Evolutionary conservation across 2,329 filamentous ascomycete species (phyloP), one percentile per base, ranked within the genome.

Genomic region (Cadophora malorum): DNA sequence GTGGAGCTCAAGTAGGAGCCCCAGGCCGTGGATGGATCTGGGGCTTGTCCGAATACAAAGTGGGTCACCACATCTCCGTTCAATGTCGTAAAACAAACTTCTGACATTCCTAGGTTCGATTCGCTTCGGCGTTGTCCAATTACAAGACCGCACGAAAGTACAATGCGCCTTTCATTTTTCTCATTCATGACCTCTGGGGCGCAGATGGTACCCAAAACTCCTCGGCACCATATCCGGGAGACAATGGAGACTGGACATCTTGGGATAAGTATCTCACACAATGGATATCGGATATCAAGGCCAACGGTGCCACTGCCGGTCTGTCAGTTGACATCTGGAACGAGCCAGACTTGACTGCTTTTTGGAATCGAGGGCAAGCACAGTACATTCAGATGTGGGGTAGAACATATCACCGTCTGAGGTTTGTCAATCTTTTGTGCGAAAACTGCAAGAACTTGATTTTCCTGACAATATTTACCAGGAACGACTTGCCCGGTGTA

Each of bases 271-370:
- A 83, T 64, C 69, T 84, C 0, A 75, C 78, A 0, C 78, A 78
- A 25, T 73, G 82, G 3, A 74, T 82, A 28, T 72, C 73, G 0
- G 81, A 79, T 62, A 75, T 82, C 12, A 79, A 77, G 28, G 75
- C 73, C 2, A 82, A 82, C 68, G 71, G 76, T 38, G 79, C 78
- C 74, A 76, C 73, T 23, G 75, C 75, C 0, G 79, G 78, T 0
- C 70, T 86, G 0, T 77, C 83, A 0, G 75, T 83, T 10, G 85
- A 86, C 63, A 80, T 85, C 45, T 86, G 84, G 84, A 86, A 86
- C 66, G 84, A 86, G 74, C 82, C 84, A 0, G 84, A 86, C 64
- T 21, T 75, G 10, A 67, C 70, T 10, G 53, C 12, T 4, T 75
- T 73, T 56, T 84, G 83, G 78, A 66, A 65, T 8, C 75, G 81